Base-by-base conservation (phyloP, 2,329 filamentous ascomycete genomes). In the Colletotrichum sojae region DNA sequence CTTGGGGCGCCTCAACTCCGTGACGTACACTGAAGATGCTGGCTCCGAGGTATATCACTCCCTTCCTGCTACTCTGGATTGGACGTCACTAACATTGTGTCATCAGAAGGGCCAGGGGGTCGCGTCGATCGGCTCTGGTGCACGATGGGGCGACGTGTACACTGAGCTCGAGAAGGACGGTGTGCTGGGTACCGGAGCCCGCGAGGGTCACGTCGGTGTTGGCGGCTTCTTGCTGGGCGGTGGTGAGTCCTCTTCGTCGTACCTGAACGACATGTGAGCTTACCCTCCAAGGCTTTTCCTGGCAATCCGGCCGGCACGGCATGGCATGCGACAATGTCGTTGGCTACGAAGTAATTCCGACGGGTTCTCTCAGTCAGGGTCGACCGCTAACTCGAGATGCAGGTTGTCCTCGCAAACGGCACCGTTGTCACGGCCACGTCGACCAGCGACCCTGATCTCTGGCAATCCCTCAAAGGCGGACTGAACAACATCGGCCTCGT, bases 401-500 rank as follows among this genome's bases (percentile, higher is more conserved):
- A 83, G 69, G 76, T 86, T 18, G 83, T 86, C 4, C 78, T 84
- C 2, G 79, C 80, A 4, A 73, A 77, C 53, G 83, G 84, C 5
- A 54, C 66, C 0, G 77, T 85, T 36, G 72, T 83, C 16, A 79
- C 79, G 18, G 83, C 80, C 5, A 81, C 79, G 22, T 67, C 2
- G 53, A 72, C 0, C 55, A 75, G 3, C 76, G 45, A 85, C 56
- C 22, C 74, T 0, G 83, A 85, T 57, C 77, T 86, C 2, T 85
- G 76, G 72, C 78, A 75, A 59, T 83, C 83, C 1, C 76, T 85
- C 1, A 81, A 83, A 57, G 84, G 84, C 10, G 84, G 84, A 15
- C 76, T 77, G 16, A 81, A 78, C 72, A 86, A 85, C 71, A 82
- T 83, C 56, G 83, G 82, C 55, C 75, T 80, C 51, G 75, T 78